Conservation (phyloP, 331 rosid genomes). For the Pyracantha coccinea region DNA sequence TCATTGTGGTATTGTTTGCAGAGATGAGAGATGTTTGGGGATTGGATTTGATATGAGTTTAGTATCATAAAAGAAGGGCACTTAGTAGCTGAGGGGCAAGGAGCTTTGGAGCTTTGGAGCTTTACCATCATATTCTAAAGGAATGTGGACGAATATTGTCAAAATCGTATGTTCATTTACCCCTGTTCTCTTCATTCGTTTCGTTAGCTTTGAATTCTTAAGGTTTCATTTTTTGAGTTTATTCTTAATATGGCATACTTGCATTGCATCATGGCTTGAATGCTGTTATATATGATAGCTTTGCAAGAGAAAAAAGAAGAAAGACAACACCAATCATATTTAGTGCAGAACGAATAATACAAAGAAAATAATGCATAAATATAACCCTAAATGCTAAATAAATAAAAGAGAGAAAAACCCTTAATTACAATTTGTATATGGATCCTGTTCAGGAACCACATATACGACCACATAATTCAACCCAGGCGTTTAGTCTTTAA, state of each 20-base stretch:
- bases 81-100: background rate
- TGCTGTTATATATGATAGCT: background rate
- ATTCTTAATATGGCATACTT: background rate
- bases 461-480: background rate
- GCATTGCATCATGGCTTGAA: background rate
- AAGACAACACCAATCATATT: background rate
- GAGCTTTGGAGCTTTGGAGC: background rate
- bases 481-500: background rate
- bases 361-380: background rate
- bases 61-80: background rate
- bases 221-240: background rate
- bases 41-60: background rate
- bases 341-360: background rate
- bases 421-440: background rate
- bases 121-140: conserved; percentile 6
- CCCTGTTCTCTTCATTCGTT: background rate
- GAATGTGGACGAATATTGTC: conserved; percentile 93
- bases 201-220: background rate
- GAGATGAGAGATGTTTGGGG: conserved; percentile 1
- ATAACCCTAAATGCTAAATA: background rate
- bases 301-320: background rate
- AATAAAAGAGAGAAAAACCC: background rate
- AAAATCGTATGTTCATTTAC: conserved; percentile 51
- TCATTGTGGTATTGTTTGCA: conserved; percentile 5
- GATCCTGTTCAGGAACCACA: background rate